Percentiles rank a stretch among this genome's conserved stretches.
Conservation (phyloP, 1,284 basidiomycete species). For the Tremellales sp. region DNA sequence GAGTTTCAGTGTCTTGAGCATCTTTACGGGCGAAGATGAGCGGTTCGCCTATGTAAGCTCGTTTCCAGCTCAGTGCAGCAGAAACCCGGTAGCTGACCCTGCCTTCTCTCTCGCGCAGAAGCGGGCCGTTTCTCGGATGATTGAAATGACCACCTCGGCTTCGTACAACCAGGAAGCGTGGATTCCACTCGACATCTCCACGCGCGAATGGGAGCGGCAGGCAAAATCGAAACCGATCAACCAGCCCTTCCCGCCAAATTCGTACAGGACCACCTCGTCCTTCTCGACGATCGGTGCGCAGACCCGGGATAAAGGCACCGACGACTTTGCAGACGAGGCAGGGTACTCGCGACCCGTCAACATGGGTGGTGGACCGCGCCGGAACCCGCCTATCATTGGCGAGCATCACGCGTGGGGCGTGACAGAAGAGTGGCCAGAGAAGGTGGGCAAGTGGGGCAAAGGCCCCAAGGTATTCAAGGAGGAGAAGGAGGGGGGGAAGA, state of each 20-base stretch:
- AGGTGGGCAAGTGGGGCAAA: constrained; percentile 51
- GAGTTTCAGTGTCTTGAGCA: constrained; percentile 53
- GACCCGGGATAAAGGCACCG: constrained; percentile 2
- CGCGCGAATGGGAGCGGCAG: constrained; percentile 53
- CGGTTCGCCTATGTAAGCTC: constrained; percentile 60
- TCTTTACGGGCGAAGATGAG: constrained; percentile 67
- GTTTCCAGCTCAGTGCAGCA: background rate
- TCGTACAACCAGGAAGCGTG: constrained; percentile 52
- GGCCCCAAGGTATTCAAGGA: constrained; percentile 40
- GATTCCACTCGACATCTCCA: constrained; percentile 32
- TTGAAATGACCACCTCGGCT: constrained; percentile 60
- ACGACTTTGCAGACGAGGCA: constrained; percentile 32
- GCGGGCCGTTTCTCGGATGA: constrained; percentile 62
- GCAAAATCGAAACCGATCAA: background rate
- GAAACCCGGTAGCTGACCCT: background rate
- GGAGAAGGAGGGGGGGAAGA: constrained; percentile 9
- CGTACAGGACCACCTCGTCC: background rate
- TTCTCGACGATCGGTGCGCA: background rate
- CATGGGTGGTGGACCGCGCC: constrained; percentile 7
- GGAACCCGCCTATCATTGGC: constrained; percentile 31
- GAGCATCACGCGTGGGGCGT: constrained; percentile 48
- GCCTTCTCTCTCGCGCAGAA: constrained; percentile 29
- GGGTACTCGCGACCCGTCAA: constrained; percentile 21
- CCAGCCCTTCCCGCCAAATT: background rate
- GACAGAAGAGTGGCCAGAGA: constrained; percentile 50